Evolutionary conservation across 2,329 filamentous ascomycete species (phyloP), one percentile per base, ranked within the genome.

Genomic region (Colletotrichum sansevieriae): DNA sequence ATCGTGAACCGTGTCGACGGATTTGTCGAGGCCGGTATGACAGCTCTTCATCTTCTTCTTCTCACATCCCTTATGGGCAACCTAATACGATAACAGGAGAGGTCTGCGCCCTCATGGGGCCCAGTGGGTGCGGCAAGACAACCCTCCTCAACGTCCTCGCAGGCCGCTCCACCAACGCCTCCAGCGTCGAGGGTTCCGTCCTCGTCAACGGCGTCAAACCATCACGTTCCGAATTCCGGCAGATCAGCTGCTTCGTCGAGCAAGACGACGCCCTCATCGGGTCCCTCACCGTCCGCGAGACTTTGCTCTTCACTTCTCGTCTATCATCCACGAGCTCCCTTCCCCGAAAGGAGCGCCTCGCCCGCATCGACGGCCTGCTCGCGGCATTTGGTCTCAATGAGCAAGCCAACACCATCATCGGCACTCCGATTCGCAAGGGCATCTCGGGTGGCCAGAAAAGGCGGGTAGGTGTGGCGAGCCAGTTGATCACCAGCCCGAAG

Each of bases 181-280:
- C 85, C 3, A 83, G 88, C 2, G 83, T 84, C 35, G 56, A 18
- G 25, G 87, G 88, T 15, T 77, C 82, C 3, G 82, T 89, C 13
- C 83, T 87, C 63, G 83, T 93, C 72, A 94, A 96, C 77, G 91
- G 91, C 35, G 76, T 75, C 2, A 74, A 79, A 4, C 80, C 89
- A 3, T 84, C 88, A 1, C 78, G 83, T 8, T 77, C 82, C 8
- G 81, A 82, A 0, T 91, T 95, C 72, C 87, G 88, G 18, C 83
- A 87, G 55, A 83, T 95, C 57, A 91, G 88, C 63, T 89, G 89
- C 54, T 97, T 94, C 75, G 94, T 97, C 22, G 94, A 97, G 81
- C 94, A 97, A 78, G 93, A 97, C 72, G 94, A 97, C 82, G 91
- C 92, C 1, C 84, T 97, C 12, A 91, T 95, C 58, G 94, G 93